These are phyloP conservation scores for Paraphoma sp. DNA, from an alignment of 2,329 filamentous ascomycete species.

Conservation along the genomic window DNA sequence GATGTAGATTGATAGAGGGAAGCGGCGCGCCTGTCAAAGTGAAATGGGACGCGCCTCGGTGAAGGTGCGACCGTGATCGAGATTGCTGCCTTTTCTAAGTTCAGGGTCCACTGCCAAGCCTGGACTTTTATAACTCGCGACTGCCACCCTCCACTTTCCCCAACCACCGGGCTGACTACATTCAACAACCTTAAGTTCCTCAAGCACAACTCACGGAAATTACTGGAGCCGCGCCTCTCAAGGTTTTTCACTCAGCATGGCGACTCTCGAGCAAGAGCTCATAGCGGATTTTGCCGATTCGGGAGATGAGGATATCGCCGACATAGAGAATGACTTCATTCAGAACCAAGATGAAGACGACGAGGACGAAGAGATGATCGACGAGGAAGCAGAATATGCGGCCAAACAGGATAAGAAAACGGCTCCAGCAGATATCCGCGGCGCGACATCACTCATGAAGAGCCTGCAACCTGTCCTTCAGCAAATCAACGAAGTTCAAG, in stretches of 20 bases:
- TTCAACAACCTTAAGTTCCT: neutral
- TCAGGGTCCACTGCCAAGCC: conserved; percentile 22
- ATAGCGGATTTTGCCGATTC: conserved; percentile 90
- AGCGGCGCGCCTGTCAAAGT: neutral
- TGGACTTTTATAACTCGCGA: conserved; percentile 18
- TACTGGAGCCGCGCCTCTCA: neutral
- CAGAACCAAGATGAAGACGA: conserved; percentile 63
- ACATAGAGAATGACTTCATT: conserved; percentile 46
- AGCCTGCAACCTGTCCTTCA: conserved; percentile 80
- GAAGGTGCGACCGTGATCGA: neutral
- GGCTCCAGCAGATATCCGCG: conserved; percentile 75
- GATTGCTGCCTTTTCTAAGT: neutral
- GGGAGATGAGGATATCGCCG: conserved; percentile 62
- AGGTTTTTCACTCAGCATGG: conserved; percentile 59
- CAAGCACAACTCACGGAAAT: neutral
- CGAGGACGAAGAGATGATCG: conserved; percentile 65
- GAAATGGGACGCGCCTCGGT: neutral
- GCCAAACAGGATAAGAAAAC: conserved; percentile 69
- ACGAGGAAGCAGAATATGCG: conserved; percentile 63
- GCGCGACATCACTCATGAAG: conserved; percentile 81
- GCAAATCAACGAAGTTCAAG: conserved; percentile 57
- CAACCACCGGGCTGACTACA: neutral
- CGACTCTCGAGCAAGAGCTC: conserved; percentile 89
- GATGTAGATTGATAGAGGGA: neutral
- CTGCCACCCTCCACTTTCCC: conserved; percentile 7